These are phyloP conservation scores for Pseudogymnoascus sp. DNA, from an alignment of 2,329 filamentous ascomycete genomes.

Conservation along the genomic window DNA sequence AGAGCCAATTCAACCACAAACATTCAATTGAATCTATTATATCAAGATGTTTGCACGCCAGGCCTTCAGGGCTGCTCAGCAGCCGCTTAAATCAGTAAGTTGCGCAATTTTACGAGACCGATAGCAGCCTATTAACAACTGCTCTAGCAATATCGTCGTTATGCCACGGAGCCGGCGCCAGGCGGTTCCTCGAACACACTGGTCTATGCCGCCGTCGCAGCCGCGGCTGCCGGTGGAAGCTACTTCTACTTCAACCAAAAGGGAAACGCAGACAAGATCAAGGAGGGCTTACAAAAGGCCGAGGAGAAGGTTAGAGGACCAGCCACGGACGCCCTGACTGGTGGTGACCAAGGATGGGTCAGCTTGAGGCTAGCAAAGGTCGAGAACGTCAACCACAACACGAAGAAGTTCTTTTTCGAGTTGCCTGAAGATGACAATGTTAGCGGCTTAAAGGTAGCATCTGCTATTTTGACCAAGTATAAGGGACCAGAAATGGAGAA, in stretches of 20 bases:
- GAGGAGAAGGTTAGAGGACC: constrained; percentile 43
- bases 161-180: constrained; percentile 53
- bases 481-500: constrained; percentile 77
- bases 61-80: constrained; percentile 50
- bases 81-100: constrained; percentile 56
- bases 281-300: constrained; percentile 45
- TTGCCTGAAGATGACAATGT: constrained; percentile 77
- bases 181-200: constrained; percentile 46
- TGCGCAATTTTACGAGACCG: not conserved
- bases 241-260: constrained; percentile 45
- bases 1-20: constrained; percentile 2
- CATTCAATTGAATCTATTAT: constrained; percentile 9
- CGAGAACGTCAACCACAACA: constrained; percentile 84
- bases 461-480: constrained; percentile 86
- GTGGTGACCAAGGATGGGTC: constrained; percentile 84
- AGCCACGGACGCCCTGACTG: constrained; percentile 52
- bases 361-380: constrained; percentile 70
- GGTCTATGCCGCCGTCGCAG: constrained; percentile 52
- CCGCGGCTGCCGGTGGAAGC: constrained; percentile 47
- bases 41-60: constrained; percentile 59
- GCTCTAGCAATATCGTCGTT: constrained; percentile 55
- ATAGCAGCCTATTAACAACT: constrained; percentile 13
- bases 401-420: constrained; percentile 83
- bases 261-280: constrained; percentile 43
- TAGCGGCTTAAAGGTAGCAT: constrained; percentile 72